These are phyloP conservation scores for Trichoderma sp. DNA, from an alignment of 2,329 filamentous ascomycete genomes.

Conservation along the genomic window DNA sequence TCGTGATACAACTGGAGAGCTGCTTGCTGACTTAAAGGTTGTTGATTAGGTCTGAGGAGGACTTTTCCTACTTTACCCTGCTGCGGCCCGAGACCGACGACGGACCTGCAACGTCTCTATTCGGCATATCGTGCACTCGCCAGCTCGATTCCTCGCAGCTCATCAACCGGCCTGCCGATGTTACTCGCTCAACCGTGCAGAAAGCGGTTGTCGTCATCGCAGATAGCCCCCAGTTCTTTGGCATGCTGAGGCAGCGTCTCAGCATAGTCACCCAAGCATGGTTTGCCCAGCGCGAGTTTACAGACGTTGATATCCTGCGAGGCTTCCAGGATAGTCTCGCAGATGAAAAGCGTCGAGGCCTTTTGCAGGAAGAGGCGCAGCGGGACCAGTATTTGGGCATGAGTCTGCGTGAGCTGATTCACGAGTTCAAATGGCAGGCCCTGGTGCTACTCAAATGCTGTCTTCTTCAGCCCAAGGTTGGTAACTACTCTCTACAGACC, in stretches of 20 bases:
- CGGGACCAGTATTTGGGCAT: conserved; percentile 84
- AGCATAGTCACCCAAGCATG: conserved; percentile 90
- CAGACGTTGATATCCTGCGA: conserved; percentile 83
- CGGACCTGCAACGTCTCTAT: conserved; percentile 73
- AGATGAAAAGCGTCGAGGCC: conserved; percentile 58
- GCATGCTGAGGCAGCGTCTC: conserved; percentile 83
- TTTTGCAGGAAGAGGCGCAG: conserved; percentile 64
- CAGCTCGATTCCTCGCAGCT: conserved; percentile 81
- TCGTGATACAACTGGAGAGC: neutral
- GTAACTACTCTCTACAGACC: neutral
- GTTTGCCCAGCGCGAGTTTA: conserved; percentile 94
- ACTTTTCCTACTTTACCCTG: conserved; percentile 98
- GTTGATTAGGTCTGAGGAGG: conserved; percentile 71
- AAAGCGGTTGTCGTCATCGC: conserved; percentile 97
- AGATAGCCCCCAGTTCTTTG: conserved; percentile 85
- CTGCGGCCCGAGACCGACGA: conserved; percentile 57
- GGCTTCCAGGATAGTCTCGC: conserved; percentile 87
- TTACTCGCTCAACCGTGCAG: conserved; percentile 96
- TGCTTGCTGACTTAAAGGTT: conserved; percentile 20
- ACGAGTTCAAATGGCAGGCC: conserved; percentile 93
- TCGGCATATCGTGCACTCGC: conserved; percentile 92
- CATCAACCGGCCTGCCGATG: conserved; percentile 76
- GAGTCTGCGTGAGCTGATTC: conserved; percentile 85
- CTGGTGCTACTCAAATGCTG: conserved; percentile 91
- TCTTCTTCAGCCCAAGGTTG: conserved; percentile 88